Percentiles rank a stretch among this genome's conserved stretches.
These are phyloP conservation scores for Phytophthora kernoviae DNA, from an alignment of 352 stramenopile genomes.

Conservation along the genomic window DNA sequence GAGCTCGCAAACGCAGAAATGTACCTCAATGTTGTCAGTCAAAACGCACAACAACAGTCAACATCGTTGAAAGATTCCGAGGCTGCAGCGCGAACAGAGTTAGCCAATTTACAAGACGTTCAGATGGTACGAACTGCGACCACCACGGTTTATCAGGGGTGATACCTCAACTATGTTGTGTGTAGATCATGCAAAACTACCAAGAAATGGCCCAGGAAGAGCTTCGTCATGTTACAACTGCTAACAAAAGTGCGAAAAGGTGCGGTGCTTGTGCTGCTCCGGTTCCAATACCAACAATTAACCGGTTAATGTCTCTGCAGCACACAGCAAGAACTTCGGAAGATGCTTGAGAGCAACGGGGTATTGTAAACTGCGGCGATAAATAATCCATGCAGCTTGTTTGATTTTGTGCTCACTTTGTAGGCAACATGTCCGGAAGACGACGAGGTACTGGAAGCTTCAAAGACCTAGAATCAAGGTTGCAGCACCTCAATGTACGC, in stretches of 20 bases:
- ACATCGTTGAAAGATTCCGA: constrained; percentile 7
- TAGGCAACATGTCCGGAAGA: constrained; percentile 41
- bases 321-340: constrained; percentile 30
- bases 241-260: constrained; percentile 36
- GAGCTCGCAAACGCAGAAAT: constrained; percentile 27
- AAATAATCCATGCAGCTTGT: neutral
- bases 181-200: constrained; percentile 30
- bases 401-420: neutral
- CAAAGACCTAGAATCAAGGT: constrained; percentile 21
- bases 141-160: neutral
- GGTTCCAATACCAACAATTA: neutral
- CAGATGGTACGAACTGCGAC: constrained; percentile 17
- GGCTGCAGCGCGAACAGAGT: constrained; percentile 12
- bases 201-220: constrained; percentile 39
- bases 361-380: constrained; percentile 4
- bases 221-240: constrained; percentile 24
- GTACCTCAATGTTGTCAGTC: constrained; percentile 21
- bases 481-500: constrained; percentile 37
- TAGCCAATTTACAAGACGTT: constrained; percentile 26
- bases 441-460: constrained; percentile 27
- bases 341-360: constrained; percentile 30
- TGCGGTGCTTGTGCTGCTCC: neutral
- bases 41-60: constrained; percentile 24
- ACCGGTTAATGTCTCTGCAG: constrained; percentile 13
- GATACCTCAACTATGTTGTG: neutral